Evolutionary conservation across 345 rosid species (phyloP).

Genomic region (Psidium guajava): DNA sequence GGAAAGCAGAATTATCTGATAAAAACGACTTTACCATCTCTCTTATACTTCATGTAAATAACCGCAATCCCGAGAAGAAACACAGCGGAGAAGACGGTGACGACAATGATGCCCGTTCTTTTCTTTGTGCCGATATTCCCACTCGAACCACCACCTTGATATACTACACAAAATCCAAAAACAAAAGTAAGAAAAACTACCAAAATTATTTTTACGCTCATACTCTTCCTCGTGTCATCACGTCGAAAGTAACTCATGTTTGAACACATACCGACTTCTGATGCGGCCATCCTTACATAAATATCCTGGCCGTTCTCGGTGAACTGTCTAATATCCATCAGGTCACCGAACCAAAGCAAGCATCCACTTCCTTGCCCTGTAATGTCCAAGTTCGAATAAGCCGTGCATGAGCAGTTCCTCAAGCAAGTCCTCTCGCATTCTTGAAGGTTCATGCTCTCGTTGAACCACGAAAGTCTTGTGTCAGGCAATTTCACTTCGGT

Average conservation of each 20-base stretch:
- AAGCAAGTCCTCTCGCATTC: conserved; percentile 17
- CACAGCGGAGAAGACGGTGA: neutral
- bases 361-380: conserved; percentile 21
- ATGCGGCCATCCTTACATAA: conserved; percentile 16
- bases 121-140: neutral
- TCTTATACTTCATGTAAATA: neutral
- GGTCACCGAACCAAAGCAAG: conserved; percentile 20
- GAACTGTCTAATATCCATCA: conserved; percentile 15
- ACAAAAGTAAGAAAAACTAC: neutral
- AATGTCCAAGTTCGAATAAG: conserved; percentile 12
- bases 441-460: conserved; percentile 14
- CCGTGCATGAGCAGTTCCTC: conserved; percentile 25
- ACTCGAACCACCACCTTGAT: neutral
- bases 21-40: neutral
- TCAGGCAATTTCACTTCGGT: conserved; percentile 12
- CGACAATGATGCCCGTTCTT: neutral
- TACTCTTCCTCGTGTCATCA: neutral
- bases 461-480: conserved; percentile 7
- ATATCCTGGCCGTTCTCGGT: conserved; percentile 17
- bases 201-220: neutral
- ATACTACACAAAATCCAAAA: neutral
- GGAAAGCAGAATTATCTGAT: neutral
- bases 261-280: conserved; percentile 14
- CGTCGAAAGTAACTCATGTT: neutral
- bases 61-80: neutral